A percentile compares a stretch with the other conserved stretches of the same genome.
These are phyloP conservation scores for Solanum phureja DNA, from an alignment of 257 asterid species.

Conservation along the genomic window DNA sequence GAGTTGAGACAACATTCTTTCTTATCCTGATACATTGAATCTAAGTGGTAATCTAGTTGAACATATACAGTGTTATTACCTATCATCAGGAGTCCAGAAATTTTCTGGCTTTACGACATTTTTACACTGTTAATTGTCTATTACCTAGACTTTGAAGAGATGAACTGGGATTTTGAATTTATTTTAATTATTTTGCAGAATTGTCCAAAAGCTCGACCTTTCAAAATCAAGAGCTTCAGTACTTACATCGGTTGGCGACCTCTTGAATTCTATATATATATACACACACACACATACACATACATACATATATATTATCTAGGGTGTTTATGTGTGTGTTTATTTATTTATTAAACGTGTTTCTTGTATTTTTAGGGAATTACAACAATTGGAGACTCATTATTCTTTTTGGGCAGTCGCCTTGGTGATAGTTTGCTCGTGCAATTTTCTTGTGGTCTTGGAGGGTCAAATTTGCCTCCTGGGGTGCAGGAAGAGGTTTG, in stretches of 20 bases:
- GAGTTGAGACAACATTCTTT: not conserved
- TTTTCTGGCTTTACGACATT: not conserved
- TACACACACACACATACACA: not conserved
- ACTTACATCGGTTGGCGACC: conserved; percentile 73
- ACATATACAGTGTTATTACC: not conserved
- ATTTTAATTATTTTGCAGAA: conserved; percentile 36
- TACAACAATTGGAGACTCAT: conserved; percentile 78
- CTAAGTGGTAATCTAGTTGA: not conserved
- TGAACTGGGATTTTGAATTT: not conserved
- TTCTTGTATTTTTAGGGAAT: conserved; percentile 40
- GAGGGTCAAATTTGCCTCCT: conserved; percentile 42
- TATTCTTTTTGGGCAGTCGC: conserved; percentile 92
- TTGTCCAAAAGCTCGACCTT: conserved; percentile 89
- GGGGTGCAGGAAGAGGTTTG: conserved; percentile 88
- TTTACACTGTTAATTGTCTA: not conserved
- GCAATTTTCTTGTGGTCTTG: conserved; percentile 75
- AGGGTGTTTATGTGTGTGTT: not conserved
- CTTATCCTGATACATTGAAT: not conserved
- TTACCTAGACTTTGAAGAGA: not conserved
- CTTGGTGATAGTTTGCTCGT: conserved; percentile 97
- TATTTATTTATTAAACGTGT: not conserved
- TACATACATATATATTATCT: not conserved
- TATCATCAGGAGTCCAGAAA: not conserved
- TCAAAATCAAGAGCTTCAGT: conserved; percentile 97
- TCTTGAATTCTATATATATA: not conserved